phyloP scores from a whole-genome alignment of 139 green algal species.

The Zygnema circumcarinatum region DNA sequence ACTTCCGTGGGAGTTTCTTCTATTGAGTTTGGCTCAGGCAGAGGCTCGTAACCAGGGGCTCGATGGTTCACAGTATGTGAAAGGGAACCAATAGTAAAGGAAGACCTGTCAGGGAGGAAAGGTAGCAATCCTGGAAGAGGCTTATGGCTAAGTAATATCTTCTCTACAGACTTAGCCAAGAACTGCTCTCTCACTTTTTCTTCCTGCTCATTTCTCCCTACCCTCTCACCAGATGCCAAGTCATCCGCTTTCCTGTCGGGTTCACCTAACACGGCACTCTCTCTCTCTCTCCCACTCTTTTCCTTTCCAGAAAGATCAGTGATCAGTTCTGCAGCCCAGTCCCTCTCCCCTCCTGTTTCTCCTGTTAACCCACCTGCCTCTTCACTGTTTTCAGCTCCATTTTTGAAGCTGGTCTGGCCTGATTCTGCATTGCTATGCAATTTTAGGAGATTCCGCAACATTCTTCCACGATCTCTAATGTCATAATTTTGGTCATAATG shows the following conservation, averaged over 20 bases:
- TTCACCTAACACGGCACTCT: background rate
- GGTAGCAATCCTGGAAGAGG: background rate
- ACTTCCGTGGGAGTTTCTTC: background rate
- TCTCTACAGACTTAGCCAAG: constrained; percentile 10
- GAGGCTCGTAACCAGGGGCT: constrained; percentile 26
- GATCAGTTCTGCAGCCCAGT: too few relatives aligned
- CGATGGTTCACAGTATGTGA: constrained; percentile 25
- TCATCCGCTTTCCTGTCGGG: background rate
- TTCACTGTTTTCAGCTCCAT: background rate
- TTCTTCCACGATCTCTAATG: constrained; percentile 24
- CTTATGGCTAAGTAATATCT: constrained; percentile 1
- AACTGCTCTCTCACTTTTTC: background rate
- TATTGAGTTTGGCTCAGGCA: constrained; percentile 15
- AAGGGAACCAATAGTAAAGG: constrained; percentile 30
- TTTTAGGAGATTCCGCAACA: constrained; percentile 9
- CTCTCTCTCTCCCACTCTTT: background rate
- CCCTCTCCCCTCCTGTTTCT: constrained; percentile 19
- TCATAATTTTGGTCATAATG: constrained; percentile 13
- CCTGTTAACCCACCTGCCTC: constrained; percentile 9
- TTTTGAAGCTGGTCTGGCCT: constrained; percentile 1
- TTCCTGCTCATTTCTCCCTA: background rate
- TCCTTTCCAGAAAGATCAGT: background rate
- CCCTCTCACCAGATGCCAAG: background rate
- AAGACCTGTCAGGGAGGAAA: constrained; percentile 9
- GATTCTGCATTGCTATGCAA: constrained; percentile 6